Evolutionary conservation across 2,329 filamentous ascomycete species (phyloP).

Genomic region (Coniochaeta hoffmannii): DNA sequence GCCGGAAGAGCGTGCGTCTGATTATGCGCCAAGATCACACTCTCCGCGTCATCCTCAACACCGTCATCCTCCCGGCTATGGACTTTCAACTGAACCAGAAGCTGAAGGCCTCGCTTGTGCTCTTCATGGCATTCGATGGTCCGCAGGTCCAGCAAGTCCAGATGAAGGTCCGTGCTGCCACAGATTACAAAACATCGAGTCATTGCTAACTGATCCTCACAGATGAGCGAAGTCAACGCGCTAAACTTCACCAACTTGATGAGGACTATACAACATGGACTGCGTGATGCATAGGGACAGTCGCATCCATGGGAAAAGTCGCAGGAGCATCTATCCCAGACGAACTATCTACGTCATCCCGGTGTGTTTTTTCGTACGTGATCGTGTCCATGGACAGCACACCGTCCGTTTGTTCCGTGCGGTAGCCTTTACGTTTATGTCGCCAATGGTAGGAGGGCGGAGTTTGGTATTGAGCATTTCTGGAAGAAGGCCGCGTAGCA

Average conservation of each 20-base stretch:
- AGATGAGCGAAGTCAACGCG: slow-evolving; percentile 12
- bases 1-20: slow-evolving; percentile 55
- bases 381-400: neutral
- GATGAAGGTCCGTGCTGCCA: slow-evolving; percentile 44
- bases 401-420: neutral
- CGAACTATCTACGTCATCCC: too few relatives aligned
- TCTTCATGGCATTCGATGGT: slow-evolving; percentile 58
- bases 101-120: slow-evolving; percentile 61
- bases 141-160: slow-evolving; percentile 48
- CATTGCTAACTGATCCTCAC: slow-evolving; percentile 5
- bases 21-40: slow-evolving; percentile 90
- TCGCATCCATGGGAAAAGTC: too few relatives aligned
- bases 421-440: neutral
- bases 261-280: neutral
- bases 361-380: neutral
- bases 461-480: slow-evolving; percentile 4
- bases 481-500: neutral
- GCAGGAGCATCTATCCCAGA: too few relatives aligned
- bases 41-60: slow-evolving; percentile 80
- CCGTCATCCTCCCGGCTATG: slow-evolving; percentile 69
- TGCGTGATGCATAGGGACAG: neutral
- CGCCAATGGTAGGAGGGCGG: neutral
- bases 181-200: neutral
- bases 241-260: neutral
- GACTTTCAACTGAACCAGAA: slow-evolving; percentile 70